Base-by-base conservation (phyloP, 2,329 filamentous ascomycete species). In the Fusarium zealandicum region DNA sequence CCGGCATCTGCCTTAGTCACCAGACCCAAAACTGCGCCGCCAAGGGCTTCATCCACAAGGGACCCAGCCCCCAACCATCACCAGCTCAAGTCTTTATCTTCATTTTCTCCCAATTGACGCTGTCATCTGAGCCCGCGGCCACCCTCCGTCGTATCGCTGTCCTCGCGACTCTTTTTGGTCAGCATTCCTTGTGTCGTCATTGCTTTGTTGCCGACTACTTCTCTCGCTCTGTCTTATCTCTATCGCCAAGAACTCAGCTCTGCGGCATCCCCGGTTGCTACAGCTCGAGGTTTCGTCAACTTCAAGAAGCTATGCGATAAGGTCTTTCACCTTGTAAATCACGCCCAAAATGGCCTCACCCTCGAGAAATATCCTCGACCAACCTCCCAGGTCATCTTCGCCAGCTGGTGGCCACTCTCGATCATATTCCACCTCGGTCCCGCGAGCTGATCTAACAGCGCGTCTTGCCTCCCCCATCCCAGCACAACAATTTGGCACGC, bases 371-470 rank as follows among this genome's bases (percentile, higher is more conserved):
- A 64, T 64, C 54, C 63, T 66, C 68, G 76, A 70, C 59, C 74
- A 61, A 70, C 72, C 55, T 69, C 75, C 57, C 63, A 76, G 69
- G 50, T 75, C 80, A 4, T 78, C 79, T 2, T 84, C 83, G 25
- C 77, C 80, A 6, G 70, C 74, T 32, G 80, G 81, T 11, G 70
- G 75, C 39, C 76, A 74, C 31, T 69, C 76, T 52, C 78, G 78
- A 31, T 78, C 75, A 10, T 78, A 76, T 57, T 78, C 79, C 51
- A 78, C 80, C 42, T 84, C 83, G 8, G 68, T 82, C 20, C 82
- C 82, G 36, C 81, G 85, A 71, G 82, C 81, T 44, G 80, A 85
- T 58, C 76, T 82, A 40, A 88, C 82, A 44, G 85, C 85, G 51
- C 80, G 85, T 59, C 78, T 88, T 46, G 83, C 83, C 38, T 83